These are phyloP conservation scores for Termitomyces sp. DNA, from an alignment of 768 basidiomycete genomes.

Conservation along the genomic window DNA sequence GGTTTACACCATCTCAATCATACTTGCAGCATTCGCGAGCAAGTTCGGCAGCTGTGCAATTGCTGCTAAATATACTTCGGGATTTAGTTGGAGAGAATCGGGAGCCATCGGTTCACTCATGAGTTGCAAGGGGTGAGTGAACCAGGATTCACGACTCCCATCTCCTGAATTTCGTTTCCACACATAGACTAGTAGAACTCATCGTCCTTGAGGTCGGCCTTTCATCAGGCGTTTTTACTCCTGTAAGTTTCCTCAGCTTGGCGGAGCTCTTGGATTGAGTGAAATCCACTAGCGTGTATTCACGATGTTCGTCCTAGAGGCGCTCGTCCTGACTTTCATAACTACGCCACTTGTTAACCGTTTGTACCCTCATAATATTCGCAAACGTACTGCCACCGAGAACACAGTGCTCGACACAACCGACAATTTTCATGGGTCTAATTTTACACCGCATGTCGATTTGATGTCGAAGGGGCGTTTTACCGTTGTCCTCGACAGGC, in stretches of 20 bases:
- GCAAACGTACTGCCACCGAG: constrained; percentile 38
- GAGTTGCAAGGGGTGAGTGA: constrained; percentile 85
- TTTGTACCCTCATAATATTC: constrained; percentile 61
- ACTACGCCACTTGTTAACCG: constrained; percentile 70
- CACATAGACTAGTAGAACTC: constrained; percentile 72
- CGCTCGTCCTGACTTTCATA: constrained; percentile 77
- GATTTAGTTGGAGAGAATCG: constrained; percentile 78
- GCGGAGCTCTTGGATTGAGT: not conserved
- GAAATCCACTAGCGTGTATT: constrained; percentile 54
- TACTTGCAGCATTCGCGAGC: constrained; percentile 69
- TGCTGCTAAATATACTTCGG: constrained; percentile 60
- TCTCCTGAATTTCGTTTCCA: not conserved
- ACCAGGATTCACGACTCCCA: not conserved
- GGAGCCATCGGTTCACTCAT: constrained; percentile 86
- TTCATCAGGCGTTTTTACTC: constrained; percentile 68
- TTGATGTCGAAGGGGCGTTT: constrained; percentile 36
- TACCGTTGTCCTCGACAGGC: constrained; percentile 81
- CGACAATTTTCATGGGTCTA: not conserved
- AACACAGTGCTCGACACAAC: constrained; percentile 35
- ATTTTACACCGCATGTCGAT: constrained; percentile 15
- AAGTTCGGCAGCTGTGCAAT: constrained; percentile 86
- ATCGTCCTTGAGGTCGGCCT: constrained; percentile 96
- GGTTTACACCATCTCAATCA: constrained; percentile 83
- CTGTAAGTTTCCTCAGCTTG: constrained; percentile 22
- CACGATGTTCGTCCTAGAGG: constrained; percentile 92